Evolutionary conservation across 441 rosid species (phyloP), one percentile per base, ranked within the genome.

Genomic region (Pelargonium myrrhifolium): DNA sequence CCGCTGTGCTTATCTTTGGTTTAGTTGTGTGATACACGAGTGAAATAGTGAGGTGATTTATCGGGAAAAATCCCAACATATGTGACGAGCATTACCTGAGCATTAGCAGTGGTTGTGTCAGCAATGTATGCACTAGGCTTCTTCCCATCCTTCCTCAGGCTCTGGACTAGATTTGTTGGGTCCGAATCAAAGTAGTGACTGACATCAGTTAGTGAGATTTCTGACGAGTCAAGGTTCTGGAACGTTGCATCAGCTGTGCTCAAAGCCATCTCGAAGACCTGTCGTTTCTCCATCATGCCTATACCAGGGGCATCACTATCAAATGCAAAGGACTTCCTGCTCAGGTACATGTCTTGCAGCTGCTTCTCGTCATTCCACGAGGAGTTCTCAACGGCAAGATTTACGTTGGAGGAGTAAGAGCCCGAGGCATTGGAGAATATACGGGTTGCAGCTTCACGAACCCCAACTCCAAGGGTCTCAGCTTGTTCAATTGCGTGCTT

Each of bases 281-380:
- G 72, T 56, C 87, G 82, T 68, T 85, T 94, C 90, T 94, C 99
- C 74, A 77, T 76, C 99, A 94, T 94, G 73, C 98, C 97, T 39
- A 82, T 93, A 65, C 97, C 98, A 10, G 98, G 99, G 51, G 99
- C 92, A 76, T 94, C 97, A 28, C 79, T 78, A 65, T 94, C 97
- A 3, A 92, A 94, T 18, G 99, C 99, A 77, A 92, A 94, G 6
- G 99, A 92, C 75, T 94, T 94, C 40, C 98, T 75, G 83, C 98
- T 89, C 85, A 94, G 72, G 74, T 94, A 94, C 98, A 92, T 94
- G 84, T 94, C 99, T 71, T 94, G 99, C 69, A 94, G 99, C 80
- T 94, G 97, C 75, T 89, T 94, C 94, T 94, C 98, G n/a, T 94
- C 98, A 72, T 92, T 94, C 99, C 99, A 94, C 1, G 97, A 84